A percentile compares a stretch with the other conserved stretches of the same genome.
These are phyloP conservation scores for Coniochaeta hoffmannii DNA, from an alignment of 2,329 filamentous ascomycete species.

Conservation along the genomic window DNA sequence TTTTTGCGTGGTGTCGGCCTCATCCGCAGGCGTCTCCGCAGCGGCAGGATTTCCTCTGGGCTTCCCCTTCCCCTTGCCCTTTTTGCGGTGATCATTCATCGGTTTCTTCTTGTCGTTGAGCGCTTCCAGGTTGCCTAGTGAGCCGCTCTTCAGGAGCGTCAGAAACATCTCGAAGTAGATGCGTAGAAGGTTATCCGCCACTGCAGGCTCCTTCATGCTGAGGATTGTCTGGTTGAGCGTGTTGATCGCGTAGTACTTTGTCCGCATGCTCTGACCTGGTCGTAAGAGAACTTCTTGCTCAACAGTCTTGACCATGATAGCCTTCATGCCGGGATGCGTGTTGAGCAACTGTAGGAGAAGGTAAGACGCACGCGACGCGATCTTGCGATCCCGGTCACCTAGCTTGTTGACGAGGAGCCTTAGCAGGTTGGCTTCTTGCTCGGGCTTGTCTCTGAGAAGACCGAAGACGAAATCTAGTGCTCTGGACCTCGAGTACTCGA, in stretches of 20 bases:
- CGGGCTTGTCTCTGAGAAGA: slow-evolving; percentile 87
- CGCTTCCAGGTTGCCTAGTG: slow-evolving; percentile 32
- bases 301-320: slow-evolving; percentile 73
- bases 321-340: slow-evolving; percentile 89
- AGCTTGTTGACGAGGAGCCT: slow-evolving; percentile 93
- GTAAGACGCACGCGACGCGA: slow-evolving; percentile 88
- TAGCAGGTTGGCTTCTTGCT: slow-evolving; percentile 91
- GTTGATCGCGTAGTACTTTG: slow-evolving; percentile 93
- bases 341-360: slow-evolving; percentile 86
- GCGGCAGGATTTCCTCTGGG: slow-evolving; percentile 17
- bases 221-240: slow-evolving; percentile 95
- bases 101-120: slow-evolving; percentile 20
- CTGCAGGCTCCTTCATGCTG: slow-evolving; percentile 71
- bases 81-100: slow-evolving; percentile 10
- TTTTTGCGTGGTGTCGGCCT: slow-evolving; percentile 77
- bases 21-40: slow-evolving; percentile 29
- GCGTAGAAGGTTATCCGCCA: slow-evolving; percentile 73
- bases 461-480: slow-evolving; percentile 89
- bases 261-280: slow-evolving; percentile 77
- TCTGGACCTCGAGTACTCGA: slow-evolving; percentile 83
- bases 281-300: slow-evolving; percentile 85
- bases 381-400: slow-evolving; percentile 90
- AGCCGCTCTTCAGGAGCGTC: slow-evolving; percentile 61
- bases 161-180: slow-evolving; percentile 93
- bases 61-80: slow-evolving; percentile 10